phyloP scores from a whole-genome alignment of 2,329 filamentous ascomycete species.

The Cladophialophora yegresii region DNA sequence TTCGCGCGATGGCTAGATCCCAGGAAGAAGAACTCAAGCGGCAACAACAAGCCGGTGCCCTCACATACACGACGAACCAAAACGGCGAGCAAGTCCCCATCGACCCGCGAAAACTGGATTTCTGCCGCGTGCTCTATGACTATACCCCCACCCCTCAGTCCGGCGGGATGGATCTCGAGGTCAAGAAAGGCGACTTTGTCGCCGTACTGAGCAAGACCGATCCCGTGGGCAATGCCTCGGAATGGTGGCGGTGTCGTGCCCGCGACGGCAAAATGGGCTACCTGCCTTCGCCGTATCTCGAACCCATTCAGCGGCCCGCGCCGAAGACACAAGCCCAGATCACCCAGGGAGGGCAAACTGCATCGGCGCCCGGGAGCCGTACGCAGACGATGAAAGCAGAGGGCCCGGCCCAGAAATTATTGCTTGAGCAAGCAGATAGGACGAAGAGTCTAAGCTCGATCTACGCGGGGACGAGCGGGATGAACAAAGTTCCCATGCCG shows the following conservation, averaged over 20 bases:
- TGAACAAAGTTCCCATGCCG: constrained; percentile 24
- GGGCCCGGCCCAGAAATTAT: constrained; percentile 22
- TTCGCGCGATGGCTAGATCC: constrained; percentile 76
- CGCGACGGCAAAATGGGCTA: constrained; percentile 90
- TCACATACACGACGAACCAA: constrained; percentile 46
- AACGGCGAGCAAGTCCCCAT: constrained; percentile 54
- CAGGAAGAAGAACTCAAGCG: constrained; percentile 73
- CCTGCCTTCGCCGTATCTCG: constrained; percentile 85
- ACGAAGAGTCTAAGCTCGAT: constrained; percentile 42
- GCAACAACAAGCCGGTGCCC: constrained; percentile 54
- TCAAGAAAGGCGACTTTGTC: constrained; percentile 93
- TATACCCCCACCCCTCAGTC: constrained; percentile 74
- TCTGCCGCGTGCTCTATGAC: constrained; percentile 92
- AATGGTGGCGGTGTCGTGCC: constrained; percentile 96
- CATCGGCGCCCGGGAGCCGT: constrained; percentile 49
- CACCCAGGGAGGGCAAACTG: constrained; percentile 36
- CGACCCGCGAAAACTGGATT: constrained; percentile 90
- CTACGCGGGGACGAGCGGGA: constrained; percentile 12
- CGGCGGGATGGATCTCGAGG: constrained; percentile 79
- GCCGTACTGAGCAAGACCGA: constrained; percentile 91
- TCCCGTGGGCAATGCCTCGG: constrained; percentile 84
- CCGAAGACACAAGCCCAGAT: constrained; percentile 46
- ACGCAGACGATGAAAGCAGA: constrained; percentile 56
- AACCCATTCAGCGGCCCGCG: constrained; percentile 63
- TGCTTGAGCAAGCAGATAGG: constrained; percentile 32